A percentile compares a stretch with the other conserved stretches of the same genome.
Conservation (phyloP, 2,329 filamentous ascomycete genomes). For the Monosporascus sp. region DNA sequence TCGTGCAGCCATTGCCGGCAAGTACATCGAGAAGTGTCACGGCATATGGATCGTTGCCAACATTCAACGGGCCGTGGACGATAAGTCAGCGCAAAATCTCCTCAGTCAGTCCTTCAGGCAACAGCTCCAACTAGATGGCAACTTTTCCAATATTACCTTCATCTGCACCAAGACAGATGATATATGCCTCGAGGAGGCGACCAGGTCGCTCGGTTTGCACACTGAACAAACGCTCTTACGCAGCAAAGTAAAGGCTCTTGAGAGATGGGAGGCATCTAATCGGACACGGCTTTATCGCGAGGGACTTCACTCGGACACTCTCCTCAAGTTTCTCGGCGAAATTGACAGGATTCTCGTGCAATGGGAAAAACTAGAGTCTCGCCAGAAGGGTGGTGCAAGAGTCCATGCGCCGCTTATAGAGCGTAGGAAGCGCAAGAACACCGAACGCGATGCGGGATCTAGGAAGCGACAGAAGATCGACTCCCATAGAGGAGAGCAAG, state of each 20-base stretch:
- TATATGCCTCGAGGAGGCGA: slow-evolving; percentile 53
- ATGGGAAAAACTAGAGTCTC: slow-evolving; percentile 7
- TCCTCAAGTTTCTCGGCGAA: slow-evolving; percentile 31
- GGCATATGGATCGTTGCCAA: slow-evolving; percentile 54
- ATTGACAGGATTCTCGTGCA: slow-evolving; percentile 9
- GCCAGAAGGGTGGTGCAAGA: slow-evolving; percentile 12
- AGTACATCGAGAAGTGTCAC: slow-evolving; percentile 56
- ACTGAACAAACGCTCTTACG: slow-evolving; percentile 33
- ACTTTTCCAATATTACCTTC: slow-evolving; percentile 48
- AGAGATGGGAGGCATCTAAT: slow-evolving; percentile 50
- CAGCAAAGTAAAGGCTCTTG: slow-evolving; percentile 49
- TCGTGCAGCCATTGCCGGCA: slow-evolving; percentile 49
- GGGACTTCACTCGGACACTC: slow-evolving; percentile 36
- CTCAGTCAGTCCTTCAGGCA: slow-evolving; percentile 51
- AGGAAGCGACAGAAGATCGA: slow-evolving; percentile 10
- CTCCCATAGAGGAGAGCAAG: not conserved
- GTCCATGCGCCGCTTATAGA: slow-evolving; percentile 10
- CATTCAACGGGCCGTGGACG: slow-evolving; percentile 54
- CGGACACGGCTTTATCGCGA: not conserved
- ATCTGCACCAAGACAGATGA: slow-evolving; percentile 36
- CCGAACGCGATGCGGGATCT: not conserved
- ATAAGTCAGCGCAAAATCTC: slow-evolving; percentile 52
- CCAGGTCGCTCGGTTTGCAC: slow-evolving; percentile 27
- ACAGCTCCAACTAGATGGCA: slow-evolving; percentile 53
- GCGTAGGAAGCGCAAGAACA: slow-evolving; percentile 36